These are phyloP conservation scores for Fusarium hostae DNA, from an alignment of 2,329 filamentous ascomycete genomes.

Conservation along the genomic window DNA sequence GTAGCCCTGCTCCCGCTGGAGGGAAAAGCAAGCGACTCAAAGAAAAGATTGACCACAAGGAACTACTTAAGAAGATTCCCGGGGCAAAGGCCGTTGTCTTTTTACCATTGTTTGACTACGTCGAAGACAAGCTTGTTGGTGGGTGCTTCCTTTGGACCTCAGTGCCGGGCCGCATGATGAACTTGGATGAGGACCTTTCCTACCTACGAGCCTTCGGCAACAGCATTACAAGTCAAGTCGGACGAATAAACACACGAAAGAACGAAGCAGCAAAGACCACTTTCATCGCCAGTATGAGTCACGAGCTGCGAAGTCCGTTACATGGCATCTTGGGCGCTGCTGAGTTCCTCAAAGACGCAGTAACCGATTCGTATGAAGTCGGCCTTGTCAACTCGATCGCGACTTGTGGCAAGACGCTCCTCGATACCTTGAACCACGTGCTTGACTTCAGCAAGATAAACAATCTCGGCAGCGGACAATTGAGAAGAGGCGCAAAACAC, in stretches of 20 bases:
- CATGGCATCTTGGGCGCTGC: constrained; percentile 66
- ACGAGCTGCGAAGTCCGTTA: constrained; percentile 66
- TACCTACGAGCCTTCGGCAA: constrained; percentile 49
- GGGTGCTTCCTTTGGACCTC: constrained; percentile 53
- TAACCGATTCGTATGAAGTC: constrained; percentile 51
- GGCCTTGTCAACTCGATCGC: constrained; percentile 59
- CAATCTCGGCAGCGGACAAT: constrained; percentile 45
- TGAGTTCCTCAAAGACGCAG: constrained; percentile 60
- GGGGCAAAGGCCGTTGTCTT: constrained; percentile 51
- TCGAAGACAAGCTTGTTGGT: constrained; percentile 49
- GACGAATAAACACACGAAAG: constrained; percentile 63
- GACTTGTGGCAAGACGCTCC: constrained; percentile 59
- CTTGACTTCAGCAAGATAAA: constrained; percentile 58
- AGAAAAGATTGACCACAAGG: constrained; percentile 46
- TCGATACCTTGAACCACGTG: constrained; percentile 62
- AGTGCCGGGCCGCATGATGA: constrained; percentile 49
- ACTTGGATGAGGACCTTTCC: constrained; percentile 50
- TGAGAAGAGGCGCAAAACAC: constrained; percentile 33
- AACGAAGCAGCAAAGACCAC: constrained; percentile 65
- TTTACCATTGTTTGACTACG: constrained; percentile 51
- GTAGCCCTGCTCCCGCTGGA: background rate
- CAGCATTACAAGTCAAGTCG: constrained; percentile 62
- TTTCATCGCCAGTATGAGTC: constrained; percentile 69
- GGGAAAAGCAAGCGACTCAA: constrained; percentile 19
- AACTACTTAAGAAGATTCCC: constrained; percentile 49